These are phyloP conservation scores for Hexamita inflata DNA, from an alignment of 208 protist genomes.

Conservation along the genomic window DNA sequence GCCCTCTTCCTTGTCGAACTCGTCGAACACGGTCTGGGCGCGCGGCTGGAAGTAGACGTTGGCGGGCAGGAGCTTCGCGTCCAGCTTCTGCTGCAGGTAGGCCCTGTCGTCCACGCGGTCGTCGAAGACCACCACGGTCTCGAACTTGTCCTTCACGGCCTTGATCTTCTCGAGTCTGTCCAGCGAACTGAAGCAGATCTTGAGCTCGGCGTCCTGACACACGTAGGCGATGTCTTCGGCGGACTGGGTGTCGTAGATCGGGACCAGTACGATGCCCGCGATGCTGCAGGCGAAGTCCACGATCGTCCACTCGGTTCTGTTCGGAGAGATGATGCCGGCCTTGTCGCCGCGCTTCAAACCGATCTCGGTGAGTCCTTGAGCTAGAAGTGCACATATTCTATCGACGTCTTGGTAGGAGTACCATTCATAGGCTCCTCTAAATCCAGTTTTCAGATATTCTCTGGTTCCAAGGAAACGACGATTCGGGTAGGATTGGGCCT, in stretches of 20 bases:
- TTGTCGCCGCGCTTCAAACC: constrained; percentile 31
- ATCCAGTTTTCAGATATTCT: neutral
- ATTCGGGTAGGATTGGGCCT: neutral
- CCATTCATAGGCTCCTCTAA: constrained; percentile 15
- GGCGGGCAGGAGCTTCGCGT: neutral
- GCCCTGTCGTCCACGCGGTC: constrained; percentile 13
- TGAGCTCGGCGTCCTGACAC: neutral
- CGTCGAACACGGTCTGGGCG: neutral
- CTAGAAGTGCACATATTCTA: neutral
- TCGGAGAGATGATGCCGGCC: constrained; percentile 34
- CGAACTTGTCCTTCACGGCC: constrained; percentile 16
- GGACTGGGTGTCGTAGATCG: constrained; percentile 27
- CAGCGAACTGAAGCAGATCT: neutral
- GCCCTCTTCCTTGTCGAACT: neutral
- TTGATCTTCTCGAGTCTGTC: neutral
- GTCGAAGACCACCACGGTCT: constrained; percentile 52
- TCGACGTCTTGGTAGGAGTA: constrained; percentile 20
- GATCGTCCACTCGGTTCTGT: constrained; percentile 31
- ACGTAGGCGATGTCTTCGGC: neutral
- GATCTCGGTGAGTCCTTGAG: neutral
- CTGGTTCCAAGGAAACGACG: constrained; percentile 4
- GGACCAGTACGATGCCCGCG: constrained; percentile 30
- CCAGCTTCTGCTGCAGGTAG: neutral
- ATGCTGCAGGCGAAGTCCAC: constrained; percentile 32
- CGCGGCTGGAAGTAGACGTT: neutral